phyloP scores from a whole-genome alignment of 2,329 filamentous ascomycete species.

The Aspergillus tamarii region DNA sequence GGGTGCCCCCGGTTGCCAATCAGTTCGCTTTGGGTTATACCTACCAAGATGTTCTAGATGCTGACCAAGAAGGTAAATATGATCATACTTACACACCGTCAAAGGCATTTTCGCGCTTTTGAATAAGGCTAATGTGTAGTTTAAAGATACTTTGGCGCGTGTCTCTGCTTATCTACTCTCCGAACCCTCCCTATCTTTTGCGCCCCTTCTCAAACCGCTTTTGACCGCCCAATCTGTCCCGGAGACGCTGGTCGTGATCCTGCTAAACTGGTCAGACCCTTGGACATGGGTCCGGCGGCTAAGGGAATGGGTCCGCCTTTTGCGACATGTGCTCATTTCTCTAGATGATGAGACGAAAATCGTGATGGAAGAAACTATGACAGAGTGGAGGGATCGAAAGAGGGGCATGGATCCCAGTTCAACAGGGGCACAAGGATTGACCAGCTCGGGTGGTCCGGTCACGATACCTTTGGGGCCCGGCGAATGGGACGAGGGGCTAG shows the following conservation, averaged over 20 bases:
- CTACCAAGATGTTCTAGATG: slow-evolving; percentile 91
- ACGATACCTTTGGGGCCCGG: slow-evolving; percentile 80
- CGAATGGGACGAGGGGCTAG: slow-evolving; percentile 89
- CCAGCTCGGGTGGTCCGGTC: slow-evolving; percentile 66
- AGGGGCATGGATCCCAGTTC: slow-evolving; percentile 65
- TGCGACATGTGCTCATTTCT: slow-evolving; percentile 75
- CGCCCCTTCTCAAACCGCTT: slow-evolving; percentile 79
- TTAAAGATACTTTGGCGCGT: slow-evolving; percentile 79
- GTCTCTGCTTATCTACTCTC: slow-evolving; percentile 87
- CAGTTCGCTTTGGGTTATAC: slow-evolving; percentile 92
- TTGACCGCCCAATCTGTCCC: slow-evolving; percentile 82
- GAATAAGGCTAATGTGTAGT: slow-evolving; percentile 8
- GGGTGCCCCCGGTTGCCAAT: slow-evolving; percentile 80
- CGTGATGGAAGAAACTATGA: slow-evolving; percentile 84
- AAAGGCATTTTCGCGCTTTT: not conserved
- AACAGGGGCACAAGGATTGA: slow-evolving; percentile 54
- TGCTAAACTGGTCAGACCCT: slow-evolving; percentile 95
- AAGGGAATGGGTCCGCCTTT: slow-evolving; percentile 82
- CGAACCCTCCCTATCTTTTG: slow-evolving; percentile 81
- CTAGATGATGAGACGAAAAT: slow-evolving; percentile 77
- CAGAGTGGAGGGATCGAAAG: slow-evolving; percentile 75
- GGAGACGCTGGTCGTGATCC: slow-evolving; percentile 82
- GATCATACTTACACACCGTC: slow-evolving; percentile 18
- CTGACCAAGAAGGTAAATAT: slow-evolving; percentile 79
- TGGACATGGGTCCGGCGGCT: slow-evolving; percentile 91